Evolutionary conservation across 441 rosid species (phyloP).

Genomic region (Omphalea diandra): DNA sequence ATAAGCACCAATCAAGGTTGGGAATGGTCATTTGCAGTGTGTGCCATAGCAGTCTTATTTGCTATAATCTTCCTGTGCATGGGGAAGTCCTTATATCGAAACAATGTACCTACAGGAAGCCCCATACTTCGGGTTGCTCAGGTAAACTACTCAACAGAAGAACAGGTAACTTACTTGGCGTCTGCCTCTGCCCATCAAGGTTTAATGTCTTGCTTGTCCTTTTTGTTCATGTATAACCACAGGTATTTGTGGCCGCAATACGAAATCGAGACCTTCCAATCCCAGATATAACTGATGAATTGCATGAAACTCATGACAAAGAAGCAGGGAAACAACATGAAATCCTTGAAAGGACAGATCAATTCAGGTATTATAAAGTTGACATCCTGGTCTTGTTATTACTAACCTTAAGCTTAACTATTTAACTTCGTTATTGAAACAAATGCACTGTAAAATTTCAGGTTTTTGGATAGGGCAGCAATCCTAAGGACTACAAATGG

Average conservation of each 20-base stretch:
- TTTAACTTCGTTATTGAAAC: too few relatives aligned
- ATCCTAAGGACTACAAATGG: slow-evolving; percentile 17
- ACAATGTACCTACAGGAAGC: slow-evolving; percentile 47
- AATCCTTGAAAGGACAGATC: slow-evolving; percentile 45
- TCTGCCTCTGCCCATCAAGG: too few relatives aligned
- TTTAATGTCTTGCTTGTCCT: too few relatives aligned
- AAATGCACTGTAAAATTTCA: slow-evolving; percentile 11
- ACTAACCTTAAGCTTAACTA: not conserved
- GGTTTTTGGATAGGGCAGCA: slow-evolving; percentile 64
- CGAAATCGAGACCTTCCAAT: slow-evolving; percentile 41
- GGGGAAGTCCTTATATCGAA: slow-evolving; percentile 54
- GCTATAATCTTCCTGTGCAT: slow-evolving; percentile 33
- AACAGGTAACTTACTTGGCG: too few relatives aligned
- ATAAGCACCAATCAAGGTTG: slow-evolving; percentile 51
- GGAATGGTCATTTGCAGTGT: slow-evolving; percentile 52
- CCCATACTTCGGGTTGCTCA: slow-evolving; percentile 47
- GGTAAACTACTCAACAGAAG: slow-evolving; percentile 37
- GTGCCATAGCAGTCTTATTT: slow-evolving; percentile 36
- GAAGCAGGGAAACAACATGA: slow-evolving; percentile 35
- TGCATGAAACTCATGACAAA: slow-evolving; percentile 46
- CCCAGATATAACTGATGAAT: slow-evolving; percentile 43
- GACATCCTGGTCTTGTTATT: not conserved
- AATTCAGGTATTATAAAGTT: slow-evolving; percentile 40
- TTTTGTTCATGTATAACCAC: too few relatives aligned
- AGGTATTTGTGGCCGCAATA: slow-evolving; percentile 54